Evolutionary conservation across 164 flowering plant species (phyloP), one percentile per base, ranked within the genome.

Genomic region (Vitis amurensis): DNA sequence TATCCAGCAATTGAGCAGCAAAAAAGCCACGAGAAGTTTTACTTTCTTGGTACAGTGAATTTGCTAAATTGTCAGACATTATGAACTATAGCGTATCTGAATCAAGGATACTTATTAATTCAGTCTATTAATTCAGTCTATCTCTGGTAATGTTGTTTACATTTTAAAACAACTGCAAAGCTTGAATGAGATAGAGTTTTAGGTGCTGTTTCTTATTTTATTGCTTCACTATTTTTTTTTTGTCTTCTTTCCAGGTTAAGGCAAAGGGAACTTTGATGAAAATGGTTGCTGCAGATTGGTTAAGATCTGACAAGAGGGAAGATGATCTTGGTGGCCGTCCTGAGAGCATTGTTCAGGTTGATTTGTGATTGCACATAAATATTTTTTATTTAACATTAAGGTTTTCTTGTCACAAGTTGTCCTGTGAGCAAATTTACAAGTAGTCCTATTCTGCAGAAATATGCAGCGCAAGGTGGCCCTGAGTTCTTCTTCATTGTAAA

Each of bases 261-360:
- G 95, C 91, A 73, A 88, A 85, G 61, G 70, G 78, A 52, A 85
- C 93, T 64, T 78, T 88, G 78, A 82, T 92, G 91, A 83, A 89
- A 82, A 79, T 90, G 89, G 92, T 90, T 61, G 95, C 80, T 68
- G 95, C 93, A 8, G 94, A 92, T 82, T 92, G 95, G 97, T 71
- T 92, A 49, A 89, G 68, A 82, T 92, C 95, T 67, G 86, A 89
- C 71, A 91, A 86, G 70, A 86, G 90, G 61, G 95, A 90, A 81
- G 94, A 89, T 82, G 88, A 92, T 76, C 85, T 92, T 76, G 92
- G 82, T 68, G 82, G 92, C 64, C 92, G 95, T 72, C 82, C 88
- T 62, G 95, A 81, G 55, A 76, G 95, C 82, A 81, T 90, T 69
- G 95, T 89, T 75, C 97, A 90, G 95, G 97, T 92, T 64, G 31